phyloP scores from a whole-genome alignment of 106 monocot species.

The Narthecium ossifragum region DNA sequence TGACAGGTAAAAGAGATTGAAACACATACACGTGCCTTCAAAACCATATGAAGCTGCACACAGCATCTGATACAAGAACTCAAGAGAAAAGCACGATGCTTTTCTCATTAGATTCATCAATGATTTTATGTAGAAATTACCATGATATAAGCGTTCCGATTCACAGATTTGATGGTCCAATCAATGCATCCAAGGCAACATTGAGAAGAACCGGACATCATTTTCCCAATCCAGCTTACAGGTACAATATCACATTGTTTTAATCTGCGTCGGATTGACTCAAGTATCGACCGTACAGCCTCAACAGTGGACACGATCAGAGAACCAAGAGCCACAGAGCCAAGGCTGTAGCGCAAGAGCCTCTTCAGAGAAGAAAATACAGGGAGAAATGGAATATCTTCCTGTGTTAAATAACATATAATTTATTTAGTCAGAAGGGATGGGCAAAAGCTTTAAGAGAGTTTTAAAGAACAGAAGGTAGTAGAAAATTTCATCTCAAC shows the following conservation, averaged over 20 bases:
- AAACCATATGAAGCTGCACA: too few species aligned
- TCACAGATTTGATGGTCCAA: constrained; percentile 67
- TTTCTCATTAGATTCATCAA: too few species aligned
- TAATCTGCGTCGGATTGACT: constrained; percentile 62
- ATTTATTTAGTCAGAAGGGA: too few species aligned
- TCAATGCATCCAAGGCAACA: constrained; percentile 76
- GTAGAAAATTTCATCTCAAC: too few species aligned
- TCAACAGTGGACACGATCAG: constrained; percentile 76
- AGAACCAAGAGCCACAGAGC: constrained; percentile 92
- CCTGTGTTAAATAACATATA: constrained; percentile 31
- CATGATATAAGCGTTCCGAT: constrained; percentile 84
- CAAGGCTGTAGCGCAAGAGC: constrained; percentile 80
- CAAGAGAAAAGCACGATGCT: too few species aligned
- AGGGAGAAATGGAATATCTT: constrained; percentile 86
- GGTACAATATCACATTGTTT: constrained; percentile 30
- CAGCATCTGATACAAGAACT: too few species aligned
- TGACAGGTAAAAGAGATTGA: too few species aligned
- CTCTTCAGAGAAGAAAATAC: constrained; percentile 85
- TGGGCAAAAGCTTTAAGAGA: too few species aligned
- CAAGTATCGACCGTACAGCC: constrained; percentile 71
- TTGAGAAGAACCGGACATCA: constrained; percentile 47
- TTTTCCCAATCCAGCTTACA: constrained; percentile 43
- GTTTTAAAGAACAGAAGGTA: too few species aligned
- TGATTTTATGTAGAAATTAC: too few species aligned
- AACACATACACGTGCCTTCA: too few species aligned